These are phyloP conservation scores for Globisporangium echinulatum DNA, from an alignment of 352 stramenopile species.

Conservation along the genomic window DNA sequence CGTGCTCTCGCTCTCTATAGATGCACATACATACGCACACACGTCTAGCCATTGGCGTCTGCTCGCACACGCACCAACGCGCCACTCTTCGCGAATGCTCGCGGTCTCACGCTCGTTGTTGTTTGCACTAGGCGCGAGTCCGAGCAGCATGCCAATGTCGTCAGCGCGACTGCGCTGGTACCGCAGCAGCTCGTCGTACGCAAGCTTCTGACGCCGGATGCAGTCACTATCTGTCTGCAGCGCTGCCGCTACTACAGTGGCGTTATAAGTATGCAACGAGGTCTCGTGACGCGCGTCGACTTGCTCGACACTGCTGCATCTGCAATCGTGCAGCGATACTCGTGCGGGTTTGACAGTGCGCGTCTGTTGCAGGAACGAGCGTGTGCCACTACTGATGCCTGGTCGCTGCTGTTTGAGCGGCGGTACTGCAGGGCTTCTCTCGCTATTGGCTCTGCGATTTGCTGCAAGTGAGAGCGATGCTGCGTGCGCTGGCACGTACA, in stretches of 20 bases:
- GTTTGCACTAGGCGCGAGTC: background rate
- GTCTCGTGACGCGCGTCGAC: constrained; percentile 7
- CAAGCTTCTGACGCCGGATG: constrained; percentile 17
- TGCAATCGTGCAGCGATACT: background rate
- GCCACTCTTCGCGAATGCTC: constrained; percentile 35
- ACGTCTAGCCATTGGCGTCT: background rate
- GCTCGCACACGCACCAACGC: constrained; percentile 15
- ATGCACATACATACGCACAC: background rate
- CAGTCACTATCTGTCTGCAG: constrained; percentile 7
- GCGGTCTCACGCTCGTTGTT: constrained; percentile 8
- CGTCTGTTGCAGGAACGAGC: background rate
- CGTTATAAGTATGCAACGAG: background rate
- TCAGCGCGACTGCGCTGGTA: constrained; percentile 25
- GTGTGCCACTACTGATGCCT: background rate
- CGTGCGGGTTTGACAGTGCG: background rate
- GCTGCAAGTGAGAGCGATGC: background rate
- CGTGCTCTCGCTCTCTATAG: too few relatives aligned
- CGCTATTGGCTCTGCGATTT: background rate
- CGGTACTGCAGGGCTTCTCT: background rate
- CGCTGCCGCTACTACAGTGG: background rate
- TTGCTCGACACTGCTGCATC: background rate
- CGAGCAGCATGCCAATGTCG: constrained; percentile 19
- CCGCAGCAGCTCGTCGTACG: constrained; percentile 32
- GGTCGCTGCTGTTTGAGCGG: background rate
- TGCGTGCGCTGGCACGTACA: background rate